These are phyloP conservation scores for Fraxinus xanthoxyloides DNA, from an alignment of 305 asterid genomes.

Conservation along the genomic window DNA sequence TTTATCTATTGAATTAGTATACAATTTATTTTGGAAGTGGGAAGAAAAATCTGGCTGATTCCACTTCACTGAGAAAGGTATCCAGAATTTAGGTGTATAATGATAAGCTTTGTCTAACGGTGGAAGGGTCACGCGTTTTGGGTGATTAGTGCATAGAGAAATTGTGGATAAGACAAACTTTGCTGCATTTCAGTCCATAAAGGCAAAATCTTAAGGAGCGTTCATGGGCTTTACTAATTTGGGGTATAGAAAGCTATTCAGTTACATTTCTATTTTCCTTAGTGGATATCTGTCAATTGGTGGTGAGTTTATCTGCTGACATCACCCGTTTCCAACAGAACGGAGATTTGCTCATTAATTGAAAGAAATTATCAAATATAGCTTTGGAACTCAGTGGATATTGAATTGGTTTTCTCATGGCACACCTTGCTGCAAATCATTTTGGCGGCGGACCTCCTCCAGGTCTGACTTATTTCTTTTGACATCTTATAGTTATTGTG, in stretches of 20 bases:
- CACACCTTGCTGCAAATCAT: slow-evolving; percentile 49
- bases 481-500: slow-evolving; percentile 2
- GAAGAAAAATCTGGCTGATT: slow-evolving; percentile 14
- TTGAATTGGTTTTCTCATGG: slow-evolving; percentile 50
- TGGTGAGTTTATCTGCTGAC: not conserved
- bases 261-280: not conserved
- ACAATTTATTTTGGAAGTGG: slow-evolving; percentile 15
- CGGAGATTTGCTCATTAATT: slow-evolving; percentile 18
- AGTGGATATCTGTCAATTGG: not conserved
- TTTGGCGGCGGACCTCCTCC: slow-evolving; percentile 48
- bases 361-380: slow-evolving; percentile 18
- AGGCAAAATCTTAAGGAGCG: slow-evolving; percentile 18
- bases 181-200: slow-evolving; percentile 29
- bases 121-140: slow-evolving; percentile 25
- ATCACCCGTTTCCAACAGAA: slow-evolving; percentile 12
- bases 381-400: slow-evolving; percentile 21
- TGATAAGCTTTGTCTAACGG: slow-evolving; percentile 22
- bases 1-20: slow-evolving; percentile 11
- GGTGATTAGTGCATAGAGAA: slow-evolving; percentile 25
- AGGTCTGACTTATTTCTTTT: slow-evolving; percentile 44
- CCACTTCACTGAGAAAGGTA: slow-evolving; percentile 22
- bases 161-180: slow-evolving; percentile 21
- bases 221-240: slow-evolving; percentile 22
- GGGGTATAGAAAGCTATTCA: slow-evolving; percentile 16
- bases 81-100: slow-evolving; percentile 26